phyloP scores from a whole-genome alignment of 2,329 filamentous ascomycete genomes.

The Tolypocladium nubicola region DNA sequence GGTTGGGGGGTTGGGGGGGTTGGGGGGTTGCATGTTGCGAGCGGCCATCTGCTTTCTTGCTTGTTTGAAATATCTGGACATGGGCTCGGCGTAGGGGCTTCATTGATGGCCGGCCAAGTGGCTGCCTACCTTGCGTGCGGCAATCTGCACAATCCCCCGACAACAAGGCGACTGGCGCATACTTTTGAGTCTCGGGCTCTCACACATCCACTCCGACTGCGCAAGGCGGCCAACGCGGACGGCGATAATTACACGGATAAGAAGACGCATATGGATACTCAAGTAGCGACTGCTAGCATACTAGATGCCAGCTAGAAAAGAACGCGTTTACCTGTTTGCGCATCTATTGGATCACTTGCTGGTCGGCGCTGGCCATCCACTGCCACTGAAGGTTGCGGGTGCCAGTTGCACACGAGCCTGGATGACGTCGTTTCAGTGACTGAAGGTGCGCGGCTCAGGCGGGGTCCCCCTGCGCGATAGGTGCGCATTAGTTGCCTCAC shows the following conservation, averaged over 20 bases:
- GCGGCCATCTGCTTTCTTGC: neutral
- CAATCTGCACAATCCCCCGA: neutral
- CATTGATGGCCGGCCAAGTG: neutral
- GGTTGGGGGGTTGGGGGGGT: too few relatives aligned
- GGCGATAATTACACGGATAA: neutral
- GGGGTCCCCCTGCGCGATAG: neutral
- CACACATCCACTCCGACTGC: neutral
- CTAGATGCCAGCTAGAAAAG: neutral
- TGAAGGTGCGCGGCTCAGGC: neutral
- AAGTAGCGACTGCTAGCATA: neutral
- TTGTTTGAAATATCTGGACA: neutral
- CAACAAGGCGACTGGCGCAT: neutral
- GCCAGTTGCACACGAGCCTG: neutral
- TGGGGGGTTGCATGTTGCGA: neutral
- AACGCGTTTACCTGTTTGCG: neutral
- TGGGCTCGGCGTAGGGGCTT: neutral
- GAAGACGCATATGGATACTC: neutral
- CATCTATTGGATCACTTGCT: neutral
- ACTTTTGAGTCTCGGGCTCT: neutral
- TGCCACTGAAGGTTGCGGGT: neutral
- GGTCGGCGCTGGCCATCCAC: neutral
- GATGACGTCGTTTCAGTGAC: neutral
- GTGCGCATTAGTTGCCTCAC: neutral
- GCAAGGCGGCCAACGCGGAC: neutral
- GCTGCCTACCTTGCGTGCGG: neutral